Conservation (phyloP, 148 eudicot genomes). For the Suaeda aralocaspica region DNA sequence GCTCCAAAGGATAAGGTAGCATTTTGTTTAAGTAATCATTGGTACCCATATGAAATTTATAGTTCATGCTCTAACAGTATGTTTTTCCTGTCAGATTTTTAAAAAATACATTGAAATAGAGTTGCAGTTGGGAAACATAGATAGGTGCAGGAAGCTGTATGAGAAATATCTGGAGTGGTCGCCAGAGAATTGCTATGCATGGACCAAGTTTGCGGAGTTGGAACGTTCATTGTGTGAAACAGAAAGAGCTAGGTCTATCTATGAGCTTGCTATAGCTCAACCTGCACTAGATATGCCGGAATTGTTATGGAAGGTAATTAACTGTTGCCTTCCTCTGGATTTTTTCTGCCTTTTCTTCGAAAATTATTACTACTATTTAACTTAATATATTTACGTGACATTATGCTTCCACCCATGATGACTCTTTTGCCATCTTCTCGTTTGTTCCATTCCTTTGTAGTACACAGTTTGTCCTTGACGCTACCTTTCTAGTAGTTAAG, state of each 20-base stretch:
- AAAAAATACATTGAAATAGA: slow-evolving; percentile 94
- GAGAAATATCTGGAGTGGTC: slow-evolving; percentile 93
- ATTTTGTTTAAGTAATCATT: neutral
- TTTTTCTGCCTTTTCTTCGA: neutral
- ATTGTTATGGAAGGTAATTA: slow-evolving; percentile 82
- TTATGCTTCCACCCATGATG: neutral
- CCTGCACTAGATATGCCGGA: slow-evolving; percentile 95
- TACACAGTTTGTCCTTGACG: neutral
- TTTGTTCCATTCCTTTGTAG: neutral
- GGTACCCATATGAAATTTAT: neutral
- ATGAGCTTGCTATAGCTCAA: slow-evolving; percentile 93
- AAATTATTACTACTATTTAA: no score
- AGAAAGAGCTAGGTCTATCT: slow-evolving; percentile 79
- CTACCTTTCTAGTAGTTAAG: neutral
- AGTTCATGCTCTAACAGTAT: slow-evolving; percentile 14
- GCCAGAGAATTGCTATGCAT: slow-evolving; percentile 89
- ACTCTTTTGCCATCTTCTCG: neutral
- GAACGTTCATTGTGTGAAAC: slow-evolving; percentile 84
- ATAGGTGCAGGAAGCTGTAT: slow-evolving; percentile 79
- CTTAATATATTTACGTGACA: neutral
- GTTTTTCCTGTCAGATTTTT: slow-evolving; percentile 49
- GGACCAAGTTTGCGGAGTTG: slow-evolving; percentile 88
- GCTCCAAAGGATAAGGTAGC: slow-evolving; percentile 94
- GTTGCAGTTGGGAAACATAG: slow-evolving; percentile 79
- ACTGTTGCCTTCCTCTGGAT: neutral